Percentiles rank a stretch among this genome's conserved stretches.
Conservation (phyloP, 495 filamentous ascomycete species). For the Cercophora newfieldiana region DNA sequence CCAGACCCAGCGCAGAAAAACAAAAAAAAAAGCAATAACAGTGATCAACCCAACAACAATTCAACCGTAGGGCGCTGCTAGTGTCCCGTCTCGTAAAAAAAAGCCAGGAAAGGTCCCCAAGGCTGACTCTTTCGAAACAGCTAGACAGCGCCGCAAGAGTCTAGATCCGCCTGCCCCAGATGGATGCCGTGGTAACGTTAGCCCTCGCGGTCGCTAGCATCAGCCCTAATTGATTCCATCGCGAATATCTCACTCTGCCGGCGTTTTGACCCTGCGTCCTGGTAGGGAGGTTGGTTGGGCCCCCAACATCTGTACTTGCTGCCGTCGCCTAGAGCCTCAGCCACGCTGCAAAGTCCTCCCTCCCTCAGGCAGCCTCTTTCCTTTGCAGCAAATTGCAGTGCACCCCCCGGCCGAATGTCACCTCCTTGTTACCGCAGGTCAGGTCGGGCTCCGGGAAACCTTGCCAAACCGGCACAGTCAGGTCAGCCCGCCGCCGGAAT, state of each 20-base stretch:
- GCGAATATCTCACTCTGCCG: not conserved
- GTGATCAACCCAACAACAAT: not conserved
- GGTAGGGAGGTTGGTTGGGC: too few relatives aligned
- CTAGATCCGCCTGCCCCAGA: not conserved
- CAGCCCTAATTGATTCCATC: conserved; percentile 4
- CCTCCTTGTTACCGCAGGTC: not conserved
- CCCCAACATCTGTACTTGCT: not conserved
- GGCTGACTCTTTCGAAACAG: not conserved
- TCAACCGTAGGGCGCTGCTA: not conserved
- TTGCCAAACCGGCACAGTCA: not conserved
- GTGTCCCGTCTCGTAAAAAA: not conserved
- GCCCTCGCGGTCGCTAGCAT: not conserved
- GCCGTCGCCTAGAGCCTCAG: not conserved
- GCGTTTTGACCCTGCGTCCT: not conserved
- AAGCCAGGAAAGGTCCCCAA: not conserved
- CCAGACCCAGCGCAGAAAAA: not conserved
- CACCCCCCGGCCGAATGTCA: not conserved
- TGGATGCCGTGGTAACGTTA: not conserved
- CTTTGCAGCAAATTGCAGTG: not conserved
- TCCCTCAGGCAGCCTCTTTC: conserved; percentile 2
- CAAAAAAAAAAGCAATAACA: not conserved
- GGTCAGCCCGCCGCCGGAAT: not conserved
- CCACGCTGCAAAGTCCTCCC: not conserved
- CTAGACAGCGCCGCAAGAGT: not conserved
- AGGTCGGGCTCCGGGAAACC: not conserved